Evolutionary conservation across 78 protist genomes (phyloP).

Genomic region (Dictyostelium citrinum): DNA sequence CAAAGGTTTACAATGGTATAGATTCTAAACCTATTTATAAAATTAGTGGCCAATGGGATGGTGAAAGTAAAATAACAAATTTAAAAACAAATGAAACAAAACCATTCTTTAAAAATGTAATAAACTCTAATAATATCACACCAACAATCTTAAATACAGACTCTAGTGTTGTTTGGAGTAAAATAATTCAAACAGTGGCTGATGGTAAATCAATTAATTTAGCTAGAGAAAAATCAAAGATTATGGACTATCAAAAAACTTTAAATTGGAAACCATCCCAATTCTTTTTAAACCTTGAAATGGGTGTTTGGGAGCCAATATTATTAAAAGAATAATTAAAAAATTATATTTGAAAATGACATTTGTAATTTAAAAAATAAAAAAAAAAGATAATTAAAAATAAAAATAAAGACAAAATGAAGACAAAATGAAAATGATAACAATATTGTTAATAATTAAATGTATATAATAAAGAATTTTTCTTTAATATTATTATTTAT

Average conservation of each 20-base stretch:
- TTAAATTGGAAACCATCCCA: background rate
- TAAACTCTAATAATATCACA: background rate
- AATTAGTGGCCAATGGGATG: background rate
- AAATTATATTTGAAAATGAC: too few relatives aligned
- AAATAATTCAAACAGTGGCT: background rate
- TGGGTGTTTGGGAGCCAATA: background rate
- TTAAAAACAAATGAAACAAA: background rate
- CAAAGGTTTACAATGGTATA: background rate
- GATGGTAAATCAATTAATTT: background rate
- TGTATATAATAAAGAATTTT: too few relatives aligned
- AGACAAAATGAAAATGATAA: too few relatives aligned
- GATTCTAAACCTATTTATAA: background rate
- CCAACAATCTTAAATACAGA: background rate
- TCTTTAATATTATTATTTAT: too few relatives aligned
- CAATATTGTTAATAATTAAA: too few relatives aligned
- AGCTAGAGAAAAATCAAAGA: background rate
- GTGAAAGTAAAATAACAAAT: background rate
- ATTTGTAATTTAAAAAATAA: background rate
- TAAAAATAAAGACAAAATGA: too few relatives aligned
- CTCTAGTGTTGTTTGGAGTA: background rate
- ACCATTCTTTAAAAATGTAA: background rate
- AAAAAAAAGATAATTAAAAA: too few relatives aligned
- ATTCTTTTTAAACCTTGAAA: background rate
- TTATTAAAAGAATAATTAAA: background rate
- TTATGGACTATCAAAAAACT: background rate